Base-by-base conservation (phyloP, 805 yeast genomes). In the Nakazawaea ernobii region DNA sequence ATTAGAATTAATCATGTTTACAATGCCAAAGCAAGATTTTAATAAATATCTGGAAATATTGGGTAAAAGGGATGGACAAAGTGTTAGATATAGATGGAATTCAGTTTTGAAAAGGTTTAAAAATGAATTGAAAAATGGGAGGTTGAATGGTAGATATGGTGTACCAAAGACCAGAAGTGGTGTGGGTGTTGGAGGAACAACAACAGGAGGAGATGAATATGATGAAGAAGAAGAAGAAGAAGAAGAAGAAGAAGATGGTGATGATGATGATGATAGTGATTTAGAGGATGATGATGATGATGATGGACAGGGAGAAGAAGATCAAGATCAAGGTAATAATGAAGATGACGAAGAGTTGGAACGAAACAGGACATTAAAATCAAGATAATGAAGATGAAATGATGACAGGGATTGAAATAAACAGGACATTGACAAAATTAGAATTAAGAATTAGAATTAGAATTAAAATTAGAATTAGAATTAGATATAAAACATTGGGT, bases 41-140 rank as follows among this genome's bases (percentile, higher is more conserved):
- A 32, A 35, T 24, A 28, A 39, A 17, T 48, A 48, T 40, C 46
- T 44, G 45, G 26, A 29, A 4, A n/a, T 35, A 17, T 40, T 48
- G 41, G 42, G 39, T 32, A 48, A 48, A 35, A 28, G 51, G 24
- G 46, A 48, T 37, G 37, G 35, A 4, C 44, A 43, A 40, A 44
- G 48, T 17, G 47, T 43, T 3, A 28, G 51, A 17, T 48, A 48
- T 26, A 28, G 51, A 26, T 48, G 51, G 51, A 44, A 39, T 20
- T 38, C 45, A 7, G 26, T 48, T 6, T 26, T 48, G 30, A 43
- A 44, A 39, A 43, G 47, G 26, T 48, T 48, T 17, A 43, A 48
- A 28, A 14, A 27, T 7, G 47, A 48, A 8, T 41, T 48, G 29
- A 29, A 5, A 8, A n/a, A 30, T n/a, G 48, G 48, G 1, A 39